Base-by-base conservation (phyloP, 2,329 filamentous ascomycete genomes). In the Diaporthe eres region DNA sequence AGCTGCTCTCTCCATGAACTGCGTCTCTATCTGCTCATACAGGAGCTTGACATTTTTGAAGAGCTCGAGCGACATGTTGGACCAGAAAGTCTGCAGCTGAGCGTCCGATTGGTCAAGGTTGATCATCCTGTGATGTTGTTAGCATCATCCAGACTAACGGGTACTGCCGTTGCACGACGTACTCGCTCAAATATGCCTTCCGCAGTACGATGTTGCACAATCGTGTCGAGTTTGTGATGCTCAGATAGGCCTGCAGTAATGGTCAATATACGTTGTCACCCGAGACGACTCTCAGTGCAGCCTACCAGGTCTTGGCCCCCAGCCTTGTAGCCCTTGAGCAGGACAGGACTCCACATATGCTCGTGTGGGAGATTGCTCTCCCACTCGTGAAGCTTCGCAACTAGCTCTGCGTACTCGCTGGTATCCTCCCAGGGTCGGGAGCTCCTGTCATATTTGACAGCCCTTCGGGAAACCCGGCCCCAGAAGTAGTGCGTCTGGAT, bases 131-230 rank as follows among this genome's bases (percentile, higher is more conserved):
- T 10, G 57, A 55, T 17, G 12, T 13, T 55, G 60, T 25, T 25
- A n/a, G 22, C 28, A 12, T 8, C 28, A 22, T 55, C 4, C 34
- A 67, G 8, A 47, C 12, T 9, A 19, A 65, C 2, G 37, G 15
- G 12, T 28, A 2, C 15, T 19, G 47, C n/a, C 2, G 71, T 25
- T 34, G n/a, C 31, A 12, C 3, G 44, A 79, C 85, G 68, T 82
- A 90, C 88, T 90, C 86, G 63, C 85, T 82, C 58, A 90, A 79
- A 78, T 90, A 90, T n/a, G 88, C 86, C 72, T 88, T 88, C 25
- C 89, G 86, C 31, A 90, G 81, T 19, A 91, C 86, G 72, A 91
- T 90, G 75, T 91, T 89, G 80, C 89, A 90, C 7, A 91, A 85
- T 4, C 89, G 86, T 2, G 88, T 86, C 72, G 89, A 87, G 83